These are phyloP conservation scores for Senecio squalidus DNA, from an alignment of 140 eudicot genomes.

Conservation along the genomic window DNA sequence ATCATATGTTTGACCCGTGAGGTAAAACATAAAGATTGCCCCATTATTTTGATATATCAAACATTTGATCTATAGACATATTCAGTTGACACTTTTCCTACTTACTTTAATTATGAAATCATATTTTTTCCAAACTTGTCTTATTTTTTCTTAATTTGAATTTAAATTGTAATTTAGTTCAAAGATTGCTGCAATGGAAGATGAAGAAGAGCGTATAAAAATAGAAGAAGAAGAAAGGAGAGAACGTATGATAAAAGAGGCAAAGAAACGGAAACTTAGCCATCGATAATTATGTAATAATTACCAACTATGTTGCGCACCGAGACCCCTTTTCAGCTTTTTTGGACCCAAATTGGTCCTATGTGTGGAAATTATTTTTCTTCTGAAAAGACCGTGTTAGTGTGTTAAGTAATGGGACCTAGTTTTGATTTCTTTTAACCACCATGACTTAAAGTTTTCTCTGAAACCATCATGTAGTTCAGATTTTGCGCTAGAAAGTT, in stretches of 20 bases:
- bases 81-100: too few relatives aligned
- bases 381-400: conserved; percentile 11
- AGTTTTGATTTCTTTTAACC: conserved; percentile 17
- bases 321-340: neutral
- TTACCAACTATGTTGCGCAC: neutral
- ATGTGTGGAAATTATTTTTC: conserved; percentile 11
- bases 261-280: conserved; percentile 55
- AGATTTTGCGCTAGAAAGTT: conserved; percentile 7
- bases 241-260: conserved; percentile 45
- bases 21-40: too few relatives aligned
- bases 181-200: conserved; percentile 57
- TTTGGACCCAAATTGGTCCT: conserved; percentile 13
- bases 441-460: conserved; percentile 1
- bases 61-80: too few relatives aligned
- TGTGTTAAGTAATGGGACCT: conserved; percentile 9
- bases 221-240: conserved; percentile 76
- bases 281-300: conserved; percentile 16
- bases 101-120: neutral
- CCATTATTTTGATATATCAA: too few relatives aligned
- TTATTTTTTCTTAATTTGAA: neutral
- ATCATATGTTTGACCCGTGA: too few relatives aligned
- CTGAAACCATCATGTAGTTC: conserved; percentile 1
- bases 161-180: conserved; percentile 41
- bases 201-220: conserved; percentile 66
- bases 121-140: neutral